Evolutionary conservation across 305 asterid species (phyloP).

Genomic region (Fraxinus albicans): DNA sequence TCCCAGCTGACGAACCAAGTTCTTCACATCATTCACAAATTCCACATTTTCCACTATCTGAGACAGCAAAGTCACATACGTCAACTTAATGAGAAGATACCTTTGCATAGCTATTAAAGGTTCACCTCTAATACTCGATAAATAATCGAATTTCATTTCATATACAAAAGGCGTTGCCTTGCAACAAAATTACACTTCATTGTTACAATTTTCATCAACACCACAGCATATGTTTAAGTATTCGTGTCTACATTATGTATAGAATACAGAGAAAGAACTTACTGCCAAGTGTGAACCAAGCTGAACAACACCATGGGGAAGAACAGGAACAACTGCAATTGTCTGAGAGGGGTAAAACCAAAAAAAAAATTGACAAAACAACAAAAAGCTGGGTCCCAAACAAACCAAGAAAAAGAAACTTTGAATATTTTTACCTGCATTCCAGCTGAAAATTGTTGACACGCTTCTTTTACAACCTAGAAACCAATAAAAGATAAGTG

Average conservation of each 20-base stretch:
- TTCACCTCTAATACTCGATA: neutral
- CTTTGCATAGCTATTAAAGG: neutral
- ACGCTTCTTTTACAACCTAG: conserved; percentile 73
- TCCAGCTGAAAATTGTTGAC: conserved; percentile 78
- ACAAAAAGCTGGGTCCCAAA: neutral
- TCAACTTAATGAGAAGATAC: neutral
- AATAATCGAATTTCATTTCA: neutral
- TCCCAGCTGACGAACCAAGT: conserved; percentile 54
- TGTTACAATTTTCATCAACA: neutral
- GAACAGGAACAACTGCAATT: conserved; percentile 78
- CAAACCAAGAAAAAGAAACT: conserved; percentile 8
- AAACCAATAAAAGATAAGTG: neutral
- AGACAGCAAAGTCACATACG: conserved; percentile 9
- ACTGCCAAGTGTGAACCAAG: conserved; percentile 78
- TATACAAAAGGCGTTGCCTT: neutral
- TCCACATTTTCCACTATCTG: conserved; percentile 65
- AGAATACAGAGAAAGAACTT: conserved; percentile 30
- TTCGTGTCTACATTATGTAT: neutral
- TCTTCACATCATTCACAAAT: conserved; percentile 51
- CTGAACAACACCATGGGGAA: conserved; percentile 94
- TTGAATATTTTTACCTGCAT: conserved; percentile 59
- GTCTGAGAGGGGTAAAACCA: conserved; percentile 52
- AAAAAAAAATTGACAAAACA: neutral
- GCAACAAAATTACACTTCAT: neutral
- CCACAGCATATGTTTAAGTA: neutral